Conservation (phyloP, 805 yeast genomes). For the Barnettozyma vustinii region DNA sequence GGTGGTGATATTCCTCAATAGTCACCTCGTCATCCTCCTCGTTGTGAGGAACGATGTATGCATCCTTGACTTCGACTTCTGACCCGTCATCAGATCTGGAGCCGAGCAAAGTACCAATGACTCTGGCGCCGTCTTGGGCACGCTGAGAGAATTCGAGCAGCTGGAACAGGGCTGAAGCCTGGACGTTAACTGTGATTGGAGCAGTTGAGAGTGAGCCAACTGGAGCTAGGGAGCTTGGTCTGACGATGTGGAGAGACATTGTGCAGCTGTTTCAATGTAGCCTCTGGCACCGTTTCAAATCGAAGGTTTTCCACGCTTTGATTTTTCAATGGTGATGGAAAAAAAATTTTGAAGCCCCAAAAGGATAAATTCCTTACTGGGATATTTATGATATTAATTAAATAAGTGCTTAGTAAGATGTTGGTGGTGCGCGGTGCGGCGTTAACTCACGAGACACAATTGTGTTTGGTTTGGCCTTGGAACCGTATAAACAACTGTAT, state of each 20-base stretch:
- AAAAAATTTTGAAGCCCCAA: background rate
- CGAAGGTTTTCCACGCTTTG: background rate
- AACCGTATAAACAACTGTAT: too few relatives aligned
- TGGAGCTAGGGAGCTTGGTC: constrained; percentile 22
- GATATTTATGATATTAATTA: background rate
- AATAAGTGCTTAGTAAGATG: too few relatives aligned
- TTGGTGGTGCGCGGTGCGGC: too few relatives aligned
- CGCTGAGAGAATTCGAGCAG: constrained; percentile 67
- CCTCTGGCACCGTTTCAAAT: background rate
- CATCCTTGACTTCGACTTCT: constrained; percentile 65
- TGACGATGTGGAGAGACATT: constrained; percentile 25
- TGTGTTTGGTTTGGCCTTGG: too few relatives aligned
- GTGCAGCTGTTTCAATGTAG: background rate
- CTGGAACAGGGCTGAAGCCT: constrained; percentile 69
- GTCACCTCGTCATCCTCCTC: constrained; percentile 73
- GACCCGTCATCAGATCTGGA: constrained; percentile 78
- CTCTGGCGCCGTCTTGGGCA: constrained; percentile 51
- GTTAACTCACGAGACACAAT: too few relatives aligned
- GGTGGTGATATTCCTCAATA: constrained; percentile 73
- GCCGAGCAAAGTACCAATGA: constrained; percentile 81
- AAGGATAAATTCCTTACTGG: background rate
- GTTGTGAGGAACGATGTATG: constrained; percentile 75
- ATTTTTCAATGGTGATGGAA: constrained; percentile 3
- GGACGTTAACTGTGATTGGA: constrained; percentile 51
- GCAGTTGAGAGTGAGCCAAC: constrained; percentile 26